A percentile compares a stretch with the other conserved stretches of the same genome.
These are phyloP conservation scores for Boehmeria nivea DNA, from an alignment of 306 rosid genomes.

Conservation along the genomic window DNA sequence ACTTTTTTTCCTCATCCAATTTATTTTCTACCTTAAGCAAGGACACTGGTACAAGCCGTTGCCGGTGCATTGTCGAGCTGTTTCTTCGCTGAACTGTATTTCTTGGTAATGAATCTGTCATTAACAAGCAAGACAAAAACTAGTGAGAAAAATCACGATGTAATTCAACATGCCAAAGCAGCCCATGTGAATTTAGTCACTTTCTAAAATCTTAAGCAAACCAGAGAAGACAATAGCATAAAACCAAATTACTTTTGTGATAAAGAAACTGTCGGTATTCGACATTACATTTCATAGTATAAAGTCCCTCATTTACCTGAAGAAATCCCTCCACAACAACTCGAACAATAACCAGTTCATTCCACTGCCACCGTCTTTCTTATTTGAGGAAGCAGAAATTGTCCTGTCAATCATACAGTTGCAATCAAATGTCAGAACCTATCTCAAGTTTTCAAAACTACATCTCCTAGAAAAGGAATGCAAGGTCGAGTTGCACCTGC, in stretches of 20 bases:
- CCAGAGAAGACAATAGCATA: neutral
- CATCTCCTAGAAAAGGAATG: slow-evolving; percentile 16
- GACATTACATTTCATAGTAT: neutral
- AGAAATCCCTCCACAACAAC: slow-evolving; percentile 97
- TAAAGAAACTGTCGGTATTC: neutral
- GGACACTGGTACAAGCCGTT: slow-evolving; percentile 72
- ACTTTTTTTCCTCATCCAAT: slow-evolving; percentile 8
- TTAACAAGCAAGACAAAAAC: neutral
- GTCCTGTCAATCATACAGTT: slow-evolving; percentile 29
- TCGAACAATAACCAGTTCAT: slow-evolving; percentile 86
- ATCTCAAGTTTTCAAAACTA: slow-evolving; percentile 4
- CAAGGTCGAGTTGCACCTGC: slow-evolving; percentile 41
- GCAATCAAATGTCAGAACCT: slow-evolving; percentile 15
- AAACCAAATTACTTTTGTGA: neutral
- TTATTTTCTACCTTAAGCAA: slow-evolving; percentile 45
- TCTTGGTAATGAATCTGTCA: slow-evolving; percentile 82
- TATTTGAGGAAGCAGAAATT: slow-evolving; percentile 48
- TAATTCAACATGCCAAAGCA: neutral
- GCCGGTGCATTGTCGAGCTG: slow-evolving; percentile 56
- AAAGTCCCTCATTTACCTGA: slow-evolving; percentile 49
- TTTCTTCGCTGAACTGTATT: slow-evolving; percentile 70
- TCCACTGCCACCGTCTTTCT: slow-evolving; percentile 60
- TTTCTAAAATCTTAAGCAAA: no score
- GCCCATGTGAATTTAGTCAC: no score
- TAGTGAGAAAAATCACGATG: neutral